Conservation (phyloP, 805 yeast genomes). For the Kodamaea hsintzibuensis region DNA sequence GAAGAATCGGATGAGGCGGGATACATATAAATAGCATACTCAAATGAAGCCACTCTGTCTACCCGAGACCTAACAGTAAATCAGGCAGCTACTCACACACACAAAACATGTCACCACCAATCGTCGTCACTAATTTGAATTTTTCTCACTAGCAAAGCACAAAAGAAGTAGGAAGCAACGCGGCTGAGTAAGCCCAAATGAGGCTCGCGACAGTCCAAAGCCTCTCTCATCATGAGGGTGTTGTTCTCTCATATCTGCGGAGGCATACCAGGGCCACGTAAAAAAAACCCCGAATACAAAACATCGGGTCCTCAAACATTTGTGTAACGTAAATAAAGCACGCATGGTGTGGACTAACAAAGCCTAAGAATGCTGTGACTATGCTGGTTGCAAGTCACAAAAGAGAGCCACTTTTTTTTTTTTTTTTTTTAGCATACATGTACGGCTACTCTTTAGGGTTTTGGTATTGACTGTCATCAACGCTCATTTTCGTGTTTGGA, state of each 20-base stretch:
- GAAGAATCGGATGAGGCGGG: no score
- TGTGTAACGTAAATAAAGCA: background rate
- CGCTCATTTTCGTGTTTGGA: background rate
- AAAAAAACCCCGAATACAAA: background rate
- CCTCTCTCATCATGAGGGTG: background rate
- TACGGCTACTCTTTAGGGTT: background rate
- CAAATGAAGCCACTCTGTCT: no score
- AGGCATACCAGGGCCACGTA: background rate
- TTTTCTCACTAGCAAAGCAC: background rate
- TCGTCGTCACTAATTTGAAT: background rate
- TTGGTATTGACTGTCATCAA: background rate
- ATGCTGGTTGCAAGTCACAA: background rate
- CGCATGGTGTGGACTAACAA: slow-evolving; percentile 3
- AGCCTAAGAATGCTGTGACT: background rate
- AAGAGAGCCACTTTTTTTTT: background rate
- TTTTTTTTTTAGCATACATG: background rate
- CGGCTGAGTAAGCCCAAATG: background rate
- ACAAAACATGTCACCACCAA: background rate
- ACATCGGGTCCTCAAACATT: background rate
- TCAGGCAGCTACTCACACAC: background rate
- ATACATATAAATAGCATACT: no score
- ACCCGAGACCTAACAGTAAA: background rate
- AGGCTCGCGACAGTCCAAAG: background rate
- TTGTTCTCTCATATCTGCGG: background rate
- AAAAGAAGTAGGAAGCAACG: background rate